Conservation (phyloP, 371 early-diverging fungal genomes). For the Thermomucor indicae-seudaticae region DNA sequence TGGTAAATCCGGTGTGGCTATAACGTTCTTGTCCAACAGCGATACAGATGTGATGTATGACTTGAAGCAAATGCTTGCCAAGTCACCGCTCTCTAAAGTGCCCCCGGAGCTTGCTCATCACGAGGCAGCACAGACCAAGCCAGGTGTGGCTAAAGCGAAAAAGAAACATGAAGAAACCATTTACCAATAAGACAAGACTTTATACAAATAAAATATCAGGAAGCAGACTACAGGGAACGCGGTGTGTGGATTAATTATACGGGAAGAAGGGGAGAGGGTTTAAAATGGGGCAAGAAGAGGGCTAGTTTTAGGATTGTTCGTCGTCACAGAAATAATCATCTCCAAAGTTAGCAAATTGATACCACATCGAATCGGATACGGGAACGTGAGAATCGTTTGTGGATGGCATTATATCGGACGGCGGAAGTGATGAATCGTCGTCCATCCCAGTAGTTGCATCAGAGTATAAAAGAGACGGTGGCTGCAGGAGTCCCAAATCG, state of each 20-base stretch:
- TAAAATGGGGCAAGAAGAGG: too few relatives aligned
- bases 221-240: too few relatives aligned
- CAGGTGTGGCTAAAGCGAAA: constrained; percentile 50
- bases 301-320: background rate
- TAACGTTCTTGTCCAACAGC: constrained; percentile 83
- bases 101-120: constrained; percentile 88
- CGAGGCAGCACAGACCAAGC: constrained; percentile 77
- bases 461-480: constrained; percentile 22
- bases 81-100: constrained; percentile 73
- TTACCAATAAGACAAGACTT: constrained; percentile 23
- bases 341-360: constrained; percentile 39
- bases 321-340: constrained; percentile 28
- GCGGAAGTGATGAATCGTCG: constrained; percentile 9
- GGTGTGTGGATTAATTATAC: too few relatives aligned
- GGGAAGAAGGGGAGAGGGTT: background rate
- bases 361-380: constrained; percentile 17
- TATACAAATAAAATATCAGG: background rate
- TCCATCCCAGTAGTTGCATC: constrained; percentile 20
- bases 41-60: constrained; percentile 92
- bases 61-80: constrained; percentile 81
- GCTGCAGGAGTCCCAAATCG: constrained; percentile 14
- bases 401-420: constrained; percentile 7
- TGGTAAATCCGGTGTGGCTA: constrained; percentile 90
- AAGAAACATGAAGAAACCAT: constrained; percentile 64
- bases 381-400: background rate